These are phyloP conservation scores for Huntiella omanensis DNA, from an alignment of 2,329 filamentous ascomycete species.

Conservation along the genomic window DNA sequence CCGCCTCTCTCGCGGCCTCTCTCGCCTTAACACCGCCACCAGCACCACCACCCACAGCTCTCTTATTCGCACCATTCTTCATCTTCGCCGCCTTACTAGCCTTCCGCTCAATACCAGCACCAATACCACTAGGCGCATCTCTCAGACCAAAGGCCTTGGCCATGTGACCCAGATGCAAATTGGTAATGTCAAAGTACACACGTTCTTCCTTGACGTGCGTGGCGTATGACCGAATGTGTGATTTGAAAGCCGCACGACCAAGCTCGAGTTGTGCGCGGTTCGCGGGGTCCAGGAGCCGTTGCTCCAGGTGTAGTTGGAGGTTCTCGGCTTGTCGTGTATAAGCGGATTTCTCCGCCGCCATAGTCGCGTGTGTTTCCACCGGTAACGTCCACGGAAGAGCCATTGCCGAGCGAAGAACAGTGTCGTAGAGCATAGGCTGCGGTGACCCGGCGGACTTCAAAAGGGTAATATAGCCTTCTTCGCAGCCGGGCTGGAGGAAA, in stretches of 20 bases:
- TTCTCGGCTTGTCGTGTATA: constrained; percentile 35
- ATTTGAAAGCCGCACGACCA: constrained; percentile 72
- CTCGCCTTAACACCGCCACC: constrained; percentile 23
- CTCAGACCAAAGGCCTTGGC: constrained; percentile 85
- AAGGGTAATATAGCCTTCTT: constrained; percentile 75
- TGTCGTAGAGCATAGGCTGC: constrained; percentile 31
- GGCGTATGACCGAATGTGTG: constrained; percentile 83
- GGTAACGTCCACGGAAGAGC: constrained; percentile 42
- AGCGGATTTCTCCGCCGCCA: constrained; percentile 21
- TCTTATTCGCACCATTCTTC: constrained; percentile 3
- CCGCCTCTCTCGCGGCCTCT: constrained; percentile 14
- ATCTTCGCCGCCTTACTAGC: constrained; percentile 20
- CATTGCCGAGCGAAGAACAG: constrained; percentile 47
- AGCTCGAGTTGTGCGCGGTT: constrained; percentile 56
- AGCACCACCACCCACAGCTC: constrained; percentile 15
- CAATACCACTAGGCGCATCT: constrained; percentile 73
- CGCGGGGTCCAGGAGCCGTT: constrained; percentile 30
- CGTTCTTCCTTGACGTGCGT: constrained; percentile 80
- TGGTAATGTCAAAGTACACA: constrained; percentile 74
- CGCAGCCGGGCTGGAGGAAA: constrained; percentile 76
- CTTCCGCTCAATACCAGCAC: constrained; percentile 32
- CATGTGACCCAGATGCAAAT: constrained; percentile 77
- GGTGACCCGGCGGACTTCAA: constrained; percentile 35
- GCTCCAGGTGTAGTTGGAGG: constrained; percentile 40
- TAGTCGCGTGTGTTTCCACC: constrained; percentile 43